Percentiles rank a stretch among this genome's conserved stretches.
These are phyloP conservation scores for Cladosporium sphaerospermum DNA, from an alignment of 2,329 filamentous ascomycete species.

Conservation along the genomic window DNA sequence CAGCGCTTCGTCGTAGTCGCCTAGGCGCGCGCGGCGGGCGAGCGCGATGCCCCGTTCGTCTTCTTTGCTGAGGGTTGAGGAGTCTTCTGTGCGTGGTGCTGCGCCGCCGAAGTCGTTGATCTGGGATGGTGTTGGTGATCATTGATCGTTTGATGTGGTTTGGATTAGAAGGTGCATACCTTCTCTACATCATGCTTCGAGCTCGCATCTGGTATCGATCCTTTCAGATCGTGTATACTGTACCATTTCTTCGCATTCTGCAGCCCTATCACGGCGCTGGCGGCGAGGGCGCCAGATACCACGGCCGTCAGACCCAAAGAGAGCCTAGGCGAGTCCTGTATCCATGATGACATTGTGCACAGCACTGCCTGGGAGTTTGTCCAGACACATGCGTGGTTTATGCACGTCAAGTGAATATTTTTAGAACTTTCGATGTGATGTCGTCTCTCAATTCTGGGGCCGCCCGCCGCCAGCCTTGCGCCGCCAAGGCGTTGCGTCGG, in stretches of 20 bases:
- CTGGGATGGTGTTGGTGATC: slow-evolving; percentile 33
- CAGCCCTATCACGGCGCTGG: slow-evolving; percentile 50
- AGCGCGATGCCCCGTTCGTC: slow-evolving; percentile 54
- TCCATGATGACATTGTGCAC: slow-evolving; percentile 39
- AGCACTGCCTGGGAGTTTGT: too few species aligned
- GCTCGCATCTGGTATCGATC: slow-evolving; percentile 53
- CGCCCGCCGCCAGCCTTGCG: too few species aligned
- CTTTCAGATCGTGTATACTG: slow-evolving; percentile 52
- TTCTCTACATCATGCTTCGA: slow-evolving; percentile 46
- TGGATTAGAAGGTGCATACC: slow-evolving; percentile 1
- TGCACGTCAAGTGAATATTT: not conserved
- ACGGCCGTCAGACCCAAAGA: slow-evolving; percentile 69
- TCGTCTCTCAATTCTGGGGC: too few species aligned
- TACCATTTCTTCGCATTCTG: slow-evolving; percentile 51
- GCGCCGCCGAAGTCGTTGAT: slow-evolving; percentile 57
- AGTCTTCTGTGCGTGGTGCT: slow-evolving; percentile 26
- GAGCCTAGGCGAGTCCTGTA: slow-evolving; percentile 42
- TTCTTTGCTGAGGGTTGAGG: slow-evolving; percentile 41
- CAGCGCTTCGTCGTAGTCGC: slow-evolving; percentile 67
- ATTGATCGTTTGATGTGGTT: not conserved
- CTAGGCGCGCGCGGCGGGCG: slow-evolving; percentile 53
- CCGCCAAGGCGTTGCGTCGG: too few species aligned
- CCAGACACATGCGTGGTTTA: too few species aligned
- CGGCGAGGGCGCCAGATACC: slow-evolving; percentile 43
- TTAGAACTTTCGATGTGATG: not conserved